phyloP scores from a whole-genome alignment of 2,329 filamentous ascomycete genomes.

The Beauveria asiatica region DNA sequence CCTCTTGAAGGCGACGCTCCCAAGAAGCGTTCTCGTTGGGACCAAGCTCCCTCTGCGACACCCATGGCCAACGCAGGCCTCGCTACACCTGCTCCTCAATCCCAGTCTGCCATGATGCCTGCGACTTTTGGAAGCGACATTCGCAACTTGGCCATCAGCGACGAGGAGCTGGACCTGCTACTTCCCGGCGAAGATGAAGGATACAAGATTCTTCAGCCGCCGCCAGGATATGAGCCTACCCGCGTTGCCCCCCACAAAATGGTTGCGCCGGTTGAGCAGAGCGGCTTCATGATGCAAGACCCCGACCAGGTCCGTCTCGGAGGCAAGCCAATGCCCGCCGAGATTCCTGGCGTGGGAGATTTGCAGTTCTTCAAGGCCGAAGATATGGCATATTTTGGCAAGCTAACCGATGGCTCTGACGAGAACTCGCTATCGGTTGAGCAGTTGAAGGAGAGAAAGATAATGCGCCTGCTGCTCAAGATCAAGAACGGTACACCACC shows the following conservation, averaged over 20 bases:
- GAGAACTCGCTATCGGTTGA: constrained; percentile 89
- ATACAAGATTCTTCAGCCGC: constrained; percentile 85
- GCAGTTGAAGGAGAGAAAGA: constrained; percentile 94
- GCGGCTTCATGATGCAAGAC: constrained; percentile 96
- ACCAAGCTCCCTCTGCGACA: constrained; percentile 76
- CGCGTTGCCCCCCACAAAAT: constrained; percentile 69
- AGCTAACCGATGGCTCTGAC: constrained; percentile 87
- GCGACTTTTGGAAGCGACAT: constrained; percentile 75
- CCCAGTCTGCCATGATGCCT: constrained; percentile 44
- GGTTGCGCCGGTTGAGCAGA: constrained; percentile 64
- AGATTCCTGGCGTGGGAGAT: constrained; percentile 93
- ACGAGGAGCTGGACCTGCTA: constrained; percentile 89
- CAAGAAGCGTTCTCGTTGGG: constrained; percentile 82
- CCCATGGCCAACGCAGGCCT: constrained; percentile 66
- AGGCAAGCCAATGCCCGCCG: constrained; percentile 85
- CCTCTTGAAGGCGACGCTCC: constrained; percentile 41
- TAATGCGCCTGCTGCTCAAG: constrained; percentile 92
- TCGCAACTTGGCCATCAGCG: constrained; percentile 75
- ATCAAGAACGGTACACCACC: constrained; percentile 99
- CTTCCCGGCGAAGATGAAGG: constrained; percentile 82
- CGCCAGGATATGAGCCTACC: constrained; percentile 82
- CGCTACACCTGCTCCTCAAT: constrained; percentile 68
- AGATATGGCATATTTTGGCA: constrained; percentile 98
- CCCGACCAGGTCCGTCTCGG: constrained; percentile 74
- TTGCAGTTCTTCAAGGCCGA: constrained; percentile 97